phyloP scores from a whole-genome alignment of 2,329 filamentous ascomycete genomes.

The Clonostachys sp. region DNA sequence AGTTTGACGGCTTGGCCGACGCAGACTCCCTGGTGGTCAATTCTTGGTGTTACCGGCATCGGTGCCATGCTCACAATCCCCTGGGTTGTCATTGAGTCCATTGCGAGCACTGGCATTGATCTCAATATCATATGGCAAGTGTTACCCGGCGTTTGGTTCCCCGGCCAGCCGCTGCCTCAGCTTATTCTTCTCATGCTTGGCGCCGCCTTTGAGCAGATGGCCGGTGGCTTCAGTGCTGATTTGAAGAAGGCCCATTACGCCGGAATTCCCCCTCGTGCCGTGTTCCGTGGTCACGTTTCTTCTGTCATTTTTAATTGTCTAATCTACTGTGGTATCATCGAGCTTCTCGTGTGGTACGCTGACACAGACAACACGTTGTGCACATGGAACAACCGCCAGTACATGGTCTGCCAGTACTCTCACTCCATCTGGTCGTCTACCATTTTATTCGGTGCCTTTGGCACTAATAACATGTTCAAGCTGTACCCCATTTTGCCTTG shows the following conservation, averaged over 20 bases:
- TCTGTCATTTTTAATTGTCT: slow-evolving; percentile 17
- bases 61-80: slow-evolving; percentile 39
- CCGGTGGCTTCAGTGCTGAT: slow-evolving; percentile 13
- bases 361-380: slow-evolving; percentile 18
- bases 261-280: slow-evolving; percentile 18
- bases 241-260: slow-evolving; percentile 22
- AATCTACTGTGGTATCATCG: slow-evolving; percentile 23
- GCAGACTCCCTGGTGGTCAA: slow-evolving; percentile 36
- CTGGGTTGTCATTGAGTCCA: slow-evolving; percentile 32
- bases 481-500: slow-evolving; percentile 15
- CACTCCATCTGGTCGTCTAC: slow-evolving; percentile 20
- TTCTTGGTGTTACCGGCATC: slow-evolving; percentile 42
- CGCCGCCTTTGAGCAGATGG: slow-evolving; percentile 12
- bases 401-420: slow-evolving; percentile 21
- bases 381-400: slow-evolving; percentile 14
- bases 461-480: slow-evolving; percentile 15
- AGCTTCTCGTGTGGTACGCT: slow-evolving; percentile 6
- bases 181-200: slow-evolving; percentile 15
- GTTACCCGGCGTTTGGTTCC: slow-evolving; percentile 22
- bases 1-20: slow-evolving; percentile 13
- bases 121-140: slow-evolving; percentile 45
- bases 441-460: slow-evolving; percentile 16
- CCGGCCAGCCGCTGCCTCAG: slow-evolving; percentile 13
- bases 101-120: slow-evolving; percentile 39
- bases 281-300: slow-evolving; percentile 16